Evolutionary conservation across 139 green algal genomes (phyloP).

Genomic region (Penium margaritaceum): DNA sequence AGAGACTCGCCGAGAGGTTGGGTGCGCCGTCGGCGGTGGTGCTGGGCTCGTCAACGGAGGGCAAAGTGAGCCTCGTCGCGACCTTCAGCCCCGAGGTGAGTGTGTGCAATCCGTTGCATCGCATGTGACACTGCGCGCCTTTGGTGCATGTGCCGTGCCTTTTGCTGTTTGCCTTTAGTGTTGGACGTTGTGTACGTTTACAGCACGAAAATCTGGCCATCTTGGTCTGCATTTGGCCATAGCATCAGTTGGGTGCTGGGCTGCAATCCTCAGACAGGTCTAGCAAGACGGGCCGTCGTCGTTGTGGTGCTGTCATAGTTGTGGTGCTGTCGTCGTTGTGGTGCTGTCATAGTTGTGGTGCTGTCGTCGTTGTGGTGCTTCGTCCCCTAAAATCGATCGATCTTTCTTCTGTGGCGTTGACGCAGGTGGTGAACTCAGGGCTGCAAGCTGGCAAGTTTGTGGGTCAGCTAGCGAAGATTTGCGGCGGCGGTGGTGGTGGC

Average conservation of each 20-base stretch:
- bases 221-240: background rate
- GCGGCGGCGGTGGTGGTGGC: constrained; percentile 79
- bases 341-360: background rate
- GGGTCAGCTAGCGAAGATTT: constrained; percentile 75
- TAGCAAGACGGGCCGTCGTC: background rate
- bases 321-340: background rate
- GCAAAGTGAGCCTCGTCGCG: constrained; percentile 45
- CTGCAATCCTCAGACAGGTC: background rate
- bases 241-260: background rate
- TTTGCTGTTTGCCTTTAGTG: background rate
- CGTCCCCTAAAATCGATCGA: background rate
- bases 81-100: constrained; percentile 40
- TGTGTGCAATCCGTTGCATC: background rate
- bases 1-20: constrained; percentile 54
- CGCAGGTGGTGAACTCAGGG: constrained; percentile 56
- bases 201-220: background rate
- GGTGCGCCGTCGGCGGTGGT: constrained; percentile 68
- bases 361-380: background rate
- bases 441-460: constrained; percentile 78
- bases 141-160: background rate
- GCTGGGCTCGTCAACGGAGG: constrained; percentile 51
- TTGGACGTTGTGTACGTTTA: no score
- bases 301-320: background rate
- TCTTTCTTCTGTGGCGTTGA: background rate
- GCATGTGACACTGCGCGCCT: background rate